These are phyloP conservation scores for Candida oleophila DNA, from an alignment of 805 yeast species.

Conservation along the genomic window DNA sequence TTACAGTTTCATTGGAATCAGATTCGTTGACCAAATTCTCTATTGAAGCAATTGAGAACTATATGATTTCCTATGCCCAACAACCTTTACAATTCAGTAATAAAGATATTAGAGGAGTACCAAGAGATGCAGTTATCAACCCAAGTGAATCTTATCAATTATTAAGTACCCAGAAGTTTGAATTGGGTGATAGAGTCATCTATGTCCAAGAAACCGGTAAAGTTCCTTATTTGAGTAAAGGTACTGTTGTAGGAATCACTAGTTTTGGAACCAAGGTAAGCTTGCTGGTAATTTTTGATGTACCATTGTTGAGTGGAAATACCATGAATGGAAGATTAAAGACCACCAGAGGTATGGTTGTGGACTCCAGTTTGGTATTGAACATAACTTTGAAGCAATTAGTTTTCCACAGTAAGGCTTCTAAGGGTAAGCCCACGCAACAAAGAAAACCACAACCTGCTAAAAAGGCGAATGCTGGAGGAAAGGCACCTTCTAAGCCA, in stretches of 20 bases:
- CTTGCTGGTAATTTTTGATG: constrained; percentile 80
- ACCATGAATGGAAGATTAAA: constrained; percentile 73
- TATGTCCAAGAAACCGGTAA: constrained; percentile 85
- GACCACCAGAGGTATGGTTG: constrained; percentile 78
- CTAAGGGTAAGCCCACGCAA: constrained; percentile 33
- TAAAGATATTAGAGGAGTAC: constrained; percentile 75
- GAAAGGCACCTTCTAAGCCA: constrained; percentile 1
- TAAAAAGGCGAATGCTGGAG: constrained; percentile 15
- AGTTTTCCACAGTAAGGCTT: constrained; percentile 70
- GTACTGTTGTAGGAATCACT: constrained; percentile 76
- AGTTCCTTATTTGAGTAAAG: constrained; percentile 82
- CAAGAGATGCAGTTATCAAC: constrained; percentile 76
- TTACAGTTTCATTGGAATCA: constrained; percentile 70
- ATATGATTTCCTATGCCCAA: constrained; percentile 47
- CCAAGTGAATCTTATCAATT: constrained; percentile 71
- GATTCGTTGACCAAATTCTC: constrained; percentile 72
- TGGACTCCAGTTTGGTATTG: constrained; percentile 78
- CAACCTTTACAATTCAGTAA: constrained; percentile 44
- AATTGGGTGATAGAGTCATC: constrained; percentile 85
- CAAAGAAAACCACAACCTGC: constrained; percentile 10
- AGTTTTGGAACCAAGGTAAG: constrained; percentile 61
- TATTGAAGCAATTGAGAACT: constrained; percentile 64
- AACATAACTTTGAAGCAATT: constrained; percentile 76
- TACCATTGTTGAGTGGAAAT: constrained; percentile 79
- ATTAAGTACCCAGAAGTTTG: constrained; percentile 72